These are phyloP conservation scores for Coniochaeta hoffmannii DNA, from an alignment of 2,329 filamentous ascomycete species.

Conservation along the genomic window DNA sequence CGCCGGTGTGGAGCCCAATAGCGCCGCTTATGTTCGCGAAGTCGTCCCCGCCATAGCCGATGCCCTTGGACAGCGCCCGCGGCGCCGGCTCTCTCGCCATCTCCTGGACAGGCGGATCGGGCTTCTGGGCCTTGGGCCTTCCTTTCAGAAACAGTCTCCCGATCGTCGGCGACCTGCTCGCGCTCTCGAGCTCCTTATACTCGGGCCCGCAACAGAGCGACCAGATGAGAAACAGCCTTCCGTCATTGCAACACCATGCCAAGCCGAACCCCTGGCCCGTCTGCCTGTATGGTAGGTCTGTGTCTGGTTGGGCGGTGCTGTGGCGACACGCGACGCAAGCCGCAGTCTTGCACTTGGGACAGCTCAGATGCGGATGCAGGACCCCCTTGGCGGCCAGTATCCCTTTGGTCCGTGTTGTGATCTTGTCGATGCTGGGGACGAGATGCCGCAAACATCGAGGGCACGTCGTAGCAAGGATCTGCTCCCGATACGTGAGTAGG, in stretches of 20 bases:
- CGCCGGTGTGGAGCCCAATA: too few species aligned
- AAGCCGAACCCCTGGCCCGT: constrained; percentile 7
- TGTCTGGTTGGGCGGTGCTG: neutral
- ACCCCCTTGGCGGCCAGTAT: neutral
- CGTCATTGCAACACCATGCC: constrained; percentile 16
- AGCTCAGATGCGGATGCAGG: constrained; percentile 5
- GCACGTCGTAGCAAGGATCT: neutral
- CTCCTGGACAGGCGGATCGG: constrained; percentile 25
- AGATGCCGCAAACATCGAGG: neutral
- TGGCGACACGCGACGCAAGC: constrained; percentile 11
- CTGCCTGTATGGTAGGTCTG: neutral
- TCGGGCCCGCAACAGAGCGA: constrained; percentile 14
- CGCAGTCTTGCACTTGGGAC: constrained; percentile 8
- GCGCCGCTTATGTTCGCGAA: neutral
- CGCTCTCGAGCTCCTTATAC: neutral
- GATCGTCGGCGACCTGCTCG: neutral
- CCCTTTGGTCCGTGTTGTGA: neutral
- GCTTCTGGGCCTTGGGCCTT: constrained; percentile 42
- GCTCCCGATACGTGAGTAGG: neutral
- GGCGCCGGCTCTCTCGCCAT: neutral
- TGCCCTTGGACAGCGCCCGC: constrained; percentile 11
- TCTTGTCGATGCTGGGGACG: neutral
- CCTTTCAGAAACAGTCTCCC: neutral
- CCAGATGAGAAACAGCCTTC: constrained; percentile 16
- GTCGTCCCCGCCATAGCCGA: constrained; percentile 10